Base-by-base conservation (phyloP, 1,139 yeast genomes). In the Blastobotrys persicus region DNA sequence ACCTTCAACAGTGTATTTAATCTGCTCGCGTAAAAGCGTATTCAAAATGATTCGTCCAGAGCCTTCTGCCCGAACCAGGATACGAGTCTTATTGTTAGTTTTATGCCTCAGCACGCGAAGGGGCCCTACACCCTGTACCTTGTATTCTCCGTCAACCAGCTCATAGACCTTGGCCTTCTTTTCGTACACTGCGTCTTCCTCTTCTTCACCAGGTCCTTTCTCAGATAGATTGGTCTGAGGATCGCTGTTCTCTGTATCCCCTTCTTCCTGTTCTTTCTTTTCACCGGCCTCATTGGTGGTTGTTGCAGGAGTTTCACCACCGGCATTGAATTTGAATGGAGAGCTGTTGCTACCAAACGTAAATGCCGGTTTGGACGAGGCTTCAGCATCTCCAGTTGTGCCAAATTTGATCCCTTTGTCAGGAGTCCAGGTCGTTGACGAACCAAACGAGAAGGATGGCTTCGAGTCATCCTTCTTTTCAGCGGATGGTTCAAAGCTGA, bases 31-130 rank as follows among this genome's bases (percentile, higher is more conserved):
- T 73, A 50, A 75, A 7, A 86, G 69, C 17, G 82, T 72, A 65
- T 92, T 92, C 53, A 92, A 71, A 40, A 92, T 67, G n/a, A 89
- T 82, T 58, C 94, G 76, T 43, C 86, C 85, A 39, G 91, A 81
- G 35, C 96, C 96, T 52, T 91, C 98, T 0, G 96, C 88, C 61
- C 98, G 81, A 20, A 92, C 76, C 40, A 92, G 70, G 12, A 88
- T 71, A 63, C 98, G 80, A 2, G 83, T 67, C 64, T 88, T 88
- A 1, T 73, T 68, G 2, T 81, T 78, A 1, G 72, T 75, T 46
- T 75, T 76, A 59, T 83, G 77, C 51, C 77, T 80, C 53, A 91
- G 72, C 11, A 92, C 73, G 60, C 88, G 85, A 58, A 91, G 72
- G 47, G 84, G 89, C 2, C 98, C 98, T 1, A 89, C 73, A 6